These are phyloP conservation scores for Spirogloea muscicola DNA, from an alignment of 139 green algal species.

Conservation along the genomic window DNA sequence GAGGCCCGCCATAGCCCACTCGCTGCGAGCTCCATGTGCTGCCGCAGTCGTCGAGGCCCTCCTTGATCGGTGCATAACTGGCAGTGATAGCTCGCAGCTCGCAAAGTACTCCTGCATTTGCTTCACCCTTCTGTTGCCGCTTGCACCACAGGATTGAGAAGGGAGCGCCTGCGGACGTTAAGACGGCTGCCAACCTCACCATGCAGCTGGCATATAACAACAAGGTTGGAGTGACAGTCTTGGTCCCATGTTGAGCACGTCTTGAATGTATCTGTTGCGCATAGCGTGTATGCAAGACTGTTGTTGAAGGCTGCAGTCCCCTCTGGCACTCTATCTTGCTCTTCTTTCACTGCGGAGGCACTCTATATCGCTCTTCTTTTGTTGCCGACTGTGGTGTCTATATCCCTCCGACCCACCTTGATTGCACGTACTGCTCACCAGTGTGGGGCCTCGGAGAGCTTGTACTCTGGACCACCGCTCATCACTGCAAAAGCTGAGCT, in stretches of 20 bases:
- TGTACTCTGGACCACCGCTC: background rate
- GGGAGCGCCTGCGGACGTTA: constrained; percentile 60
- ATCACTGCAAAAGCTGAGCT: background rate
- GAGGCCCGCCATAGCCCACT: background rate
- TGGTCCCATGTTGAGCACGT: background rate
- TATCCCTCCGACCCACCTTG: too few relatives aligned
- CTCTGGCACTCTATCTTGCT: background rate
- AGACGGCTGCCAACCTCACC: constrained; percentile 80
- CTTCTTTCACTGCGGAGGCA: too few relatives aligned
- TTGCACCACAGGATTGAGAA: constrained; percentile 52
- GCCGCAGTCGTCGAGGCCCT: too few relatives aligned
- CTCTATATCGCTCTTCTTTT: too few relatives aligned
- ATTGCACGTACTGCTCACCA: too few relatives aligned
- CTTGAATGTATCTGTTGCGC: background rate
- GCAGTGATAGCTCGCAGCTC: background rate
- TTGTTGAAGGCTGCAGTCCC: background rate
- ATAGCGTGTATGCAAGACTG: constrained; percentile 1
- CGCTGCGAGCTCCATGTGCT: background rate
- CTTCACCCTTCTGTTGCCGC: background rate
- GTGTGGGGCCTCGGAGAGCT: background rate
- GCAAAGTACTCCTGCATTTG: background rate
- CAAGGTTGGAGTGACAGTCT: constrained; percentile 26
- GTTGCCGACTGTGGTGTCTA: too few relatives aligned
- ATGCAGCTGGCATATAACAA: constrained; percentile 60
- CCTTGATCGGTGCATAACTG: too few relatives aligned